A percentile compares a stretch with the other conserved stretches of the same genome.
phyloP scores from a whole-genome alignment of 164 flowering plant genomes.

The Santalum album region DNA sequence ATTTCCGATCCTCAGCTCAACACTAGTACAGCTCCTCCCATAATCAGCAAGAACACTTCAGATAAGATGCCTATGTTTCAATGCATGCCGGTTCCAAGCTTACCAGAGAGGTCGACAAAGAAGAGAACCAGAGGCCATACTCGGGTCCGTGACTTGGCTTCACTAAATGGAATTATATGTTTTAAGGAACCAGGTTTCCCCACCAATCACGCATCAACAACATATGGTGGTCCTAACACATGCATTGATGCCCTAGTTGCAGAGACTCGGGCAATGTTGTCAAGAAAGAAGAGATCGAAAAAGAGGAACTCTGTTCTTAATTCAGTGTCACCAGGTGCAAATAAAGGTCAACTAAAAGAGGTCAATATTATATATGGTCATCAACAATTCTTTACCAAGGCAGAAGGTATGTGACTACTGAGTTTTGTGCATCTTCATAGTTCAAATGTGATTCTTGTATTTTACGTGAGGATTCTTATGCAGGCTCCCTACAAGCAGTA shows the following conservation, averaged over 20 bases:
- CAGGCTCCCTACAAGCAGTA: conserved; percentile 26
- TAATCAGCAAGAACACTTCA: conserved; percentile 3
- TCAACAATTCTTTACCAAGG: conserved; percentile 4
- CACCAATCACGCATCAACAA: conserved; percentile 7
- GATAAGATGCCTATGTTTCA: conserved; percentile 12
- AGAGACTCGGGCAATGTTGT: conserved; percentile 17
- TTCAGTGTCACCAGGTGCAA: conserved; percentile 11
- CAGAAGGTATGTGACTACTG: conserved; percentile 15
- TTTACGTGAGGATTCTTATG: conserved; percentile 6
- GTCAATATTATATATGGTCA: conserved; percentile 6
- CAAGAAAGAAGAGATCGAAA: conserved; percentile 34
- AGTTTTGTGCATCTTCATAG: neutral
- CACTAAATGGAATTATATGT: conserved; percentile 17
- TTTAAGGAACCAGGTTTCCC: conserved; percentile 11
- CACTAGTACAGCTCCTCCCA: neutral
- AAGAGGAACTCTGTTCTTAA: conserved; percentile 12
- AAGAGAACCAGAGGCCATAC: conserved; percentile 38
- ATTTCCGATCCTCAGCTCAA: conserved; percentile 6
- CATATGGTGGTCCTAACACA: conserved; percentile 13
- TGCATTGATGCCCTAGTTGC: conserved; percentile 27
- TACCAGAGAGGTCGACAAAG: conserved; percentile 14
- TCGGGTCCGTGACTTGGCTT: conserved; percentile 20
- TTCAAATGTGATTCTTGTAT: neutral
- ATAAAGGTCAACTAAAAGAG: conserved; percentile 9
- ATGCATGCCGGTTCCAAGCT: conserved; percentile 8